Evolutionary conservation across 306 rosid genomes (phyloP).

Genomic region (Prunus dulcis): DNA sequence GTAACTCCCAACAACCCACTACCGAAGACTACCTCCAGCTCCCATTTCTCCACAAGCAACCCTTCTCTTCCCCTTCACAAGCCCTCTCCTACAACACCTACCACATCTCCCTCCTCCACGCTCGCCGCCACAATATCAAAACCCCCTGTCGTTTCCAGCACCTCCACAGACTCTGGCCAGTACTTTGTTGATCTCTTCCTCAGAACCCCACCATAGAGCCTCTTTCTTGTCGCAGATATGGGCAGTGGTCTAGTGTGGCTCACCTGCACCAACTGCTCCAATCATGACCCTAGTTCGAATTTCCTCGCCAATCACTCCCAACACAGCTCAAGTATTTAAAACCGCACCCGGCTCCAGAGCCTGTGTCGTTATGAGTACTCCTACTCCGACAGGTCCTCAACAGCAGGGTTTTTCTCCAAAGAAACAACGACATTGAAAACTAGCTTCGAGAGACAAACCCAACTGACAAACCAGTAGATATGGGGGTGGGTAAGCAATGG

Average conservation of each 20-base stretch:
- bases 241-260: constrained; percentile 61
- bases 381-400: constrained; percentile 55
- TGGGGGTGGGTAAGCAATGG: too few species aligned
- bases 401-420: constrained; percentile 55
- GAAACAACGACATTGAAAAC: constrained; percentile 51
- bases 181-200: constrained; percentile 53
- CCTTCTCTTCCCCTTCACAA: constrained; percentile 34
- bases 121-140: too few species aligned
- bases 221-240: constrained; percentile 60
- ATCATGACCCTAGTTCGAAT: constrained; percentile 26
- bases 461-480: not conserved
- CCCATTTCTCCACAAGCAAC: constrained; percentile 36
- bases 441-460: constrained; percentile 22
- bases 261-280: too few species aligned
- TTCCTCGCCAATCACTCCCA: constrained; percentile 54
- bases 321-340: constrained; percentile 15
- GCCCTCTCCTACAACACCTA: constrained; percentile 26
- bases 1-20: constrained; percentile 5
- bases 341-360: constrained; percentile 38
- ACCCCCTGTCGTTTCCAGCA: not conserved
- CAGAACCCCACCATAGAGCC: constrained; percentile 55
- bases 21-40: constrained; percentile 33
- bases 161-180: constrained; percentile 56
- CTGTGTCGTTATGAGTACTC: constrained; percentile 59
- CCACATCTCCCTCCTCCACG: too few species aligned